Conservation (phyloP, 2,329 filamentous ascomycete genomes). For the Phaeosphaeria sp. region DNA sequence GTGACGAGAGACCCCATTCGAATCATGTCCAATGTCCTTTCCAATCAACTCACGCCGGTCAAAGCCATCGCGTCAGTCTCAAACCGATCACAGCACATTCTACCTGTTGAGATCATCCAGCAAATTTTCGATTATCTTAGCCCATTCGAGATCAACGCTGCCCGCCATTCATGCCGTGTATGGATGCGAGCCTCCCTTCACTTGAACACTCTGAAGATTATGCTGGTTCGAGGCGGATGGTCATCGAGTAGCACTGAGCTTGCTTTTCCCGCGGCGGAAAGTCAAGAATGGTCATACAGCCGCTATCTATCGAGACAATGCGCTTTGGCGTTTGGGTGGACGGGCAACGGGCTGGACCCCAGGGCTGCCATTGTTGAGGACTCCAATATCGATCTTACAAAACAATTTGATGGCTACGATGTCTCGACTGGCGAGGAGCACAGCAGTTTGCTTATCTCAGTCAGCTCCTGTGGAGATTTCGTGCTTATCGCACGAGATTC, state of each 20-base stretch:
- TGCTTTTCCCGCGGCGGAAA: neutral
- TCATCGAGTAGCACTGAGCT: conserved; percentile 12
- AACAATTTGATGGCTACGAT: conserved; percentile 34
- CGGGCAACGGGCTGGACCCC: conserved; percentile 39
- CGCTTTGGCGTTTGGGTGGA: conserved; percentile 52
- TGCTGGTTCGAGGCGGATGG: conserved; percentile 65
- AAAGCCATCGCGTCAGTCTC: conserved; percentile 1
- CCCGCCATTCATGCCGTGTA: conserved; percentile 63
- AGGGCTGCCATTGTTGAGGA: conserved; percentile 19
- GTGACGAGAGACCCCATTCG: conserved; percentile 22
- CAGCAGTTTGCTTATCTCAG: conserved; percentile 54
- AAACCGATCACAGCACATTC: neutral
- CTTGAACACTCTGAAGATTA: conserved; percentile 55
- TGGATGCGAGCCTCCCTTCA: conserved; percentile 68
- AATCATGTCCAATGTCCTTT: conserved; percentile 36
- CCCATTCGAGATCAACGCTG: conserved; percentile 64
- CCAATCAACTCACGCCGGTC: conserved; percentile 21
- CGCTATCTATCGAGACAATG: conserved; percentile 58
- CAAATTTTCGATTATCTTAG: conserved; percentile 54
- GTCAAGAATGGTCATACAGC: conserved; percentile 52
- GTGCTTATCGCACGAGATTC: conserved; percentile 62
- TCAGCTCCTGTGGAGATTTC: conserved; percentile 65
- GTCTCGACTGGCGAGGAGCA: conserved; percentile 13
- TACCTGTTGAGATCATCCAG: conserved; percentile 59
- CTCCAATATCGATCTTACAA: conserved; percentile 44